Conservation (phyloP, 2,329 filamentous ascomycete genomes). For the Claviceps fusiformis region DNA sequence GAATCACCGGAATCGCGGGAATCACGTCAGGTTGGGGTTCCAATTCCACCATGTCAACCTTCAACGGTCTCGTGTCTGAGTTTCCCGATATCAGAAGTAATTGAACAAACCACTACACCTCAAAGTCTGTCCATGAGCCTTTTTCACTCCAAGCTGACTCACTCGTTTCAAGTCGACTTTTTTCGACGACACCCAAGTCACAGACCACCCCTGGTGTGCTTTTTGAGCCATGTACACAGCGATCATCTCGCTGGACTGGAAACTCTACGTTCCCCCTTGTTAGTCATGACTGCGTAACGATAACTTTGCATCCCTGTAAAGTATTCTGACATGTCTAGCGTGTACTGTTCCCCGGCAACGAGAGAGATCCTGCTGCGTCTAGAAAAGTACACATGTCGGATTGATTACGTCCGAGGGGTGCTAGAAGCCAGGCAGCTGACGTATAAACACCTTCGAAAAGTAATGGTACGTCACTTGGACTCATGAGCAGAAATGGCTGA, state of each 20-base stretch:
- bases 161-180: constrained; percentile 53
- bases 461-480: constrained; percentile 37
- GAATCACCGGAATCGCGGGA: background rate
- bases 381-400: constrained; percentile 63
- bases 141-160: background rate
- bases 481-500: background rate
- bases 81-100: constrained; percentile 65
- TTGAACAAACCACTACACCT: constrained; percentile 4
- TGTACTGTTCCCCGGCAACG: constrained; percentile 82
- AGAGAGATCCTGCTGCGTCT: constrained; percentile 67
- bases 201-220: constrained; percentile 62
- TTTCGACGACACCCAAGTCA: constrained; percentile 47
- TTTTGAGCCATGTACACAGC: constrained; percentile 85
- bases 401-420: constrained; percentile 69
- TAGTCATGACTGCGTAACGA: constrained; percentile 1
- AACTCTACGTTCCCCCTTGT: constrained; percentile 62
- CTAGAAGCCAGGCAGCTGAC: constrained; percentile 61
- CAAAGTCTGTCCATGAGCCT: background rate
- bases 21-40: background rate
- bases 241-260: constrained; percentile 79
- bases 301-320: background rate
- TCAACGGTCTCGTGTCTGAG: constrained; percentile 57
- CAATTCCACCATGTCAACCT: constrained; percentile 53
- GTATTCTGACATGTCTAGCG: constrained; percentile 22
- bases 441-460: constrained; percentile 60